Evolutionary conservation across 2,329 filamentous ascomycete species (phyloP).

Genomic region (Xylariaceae sp.): DNA sequence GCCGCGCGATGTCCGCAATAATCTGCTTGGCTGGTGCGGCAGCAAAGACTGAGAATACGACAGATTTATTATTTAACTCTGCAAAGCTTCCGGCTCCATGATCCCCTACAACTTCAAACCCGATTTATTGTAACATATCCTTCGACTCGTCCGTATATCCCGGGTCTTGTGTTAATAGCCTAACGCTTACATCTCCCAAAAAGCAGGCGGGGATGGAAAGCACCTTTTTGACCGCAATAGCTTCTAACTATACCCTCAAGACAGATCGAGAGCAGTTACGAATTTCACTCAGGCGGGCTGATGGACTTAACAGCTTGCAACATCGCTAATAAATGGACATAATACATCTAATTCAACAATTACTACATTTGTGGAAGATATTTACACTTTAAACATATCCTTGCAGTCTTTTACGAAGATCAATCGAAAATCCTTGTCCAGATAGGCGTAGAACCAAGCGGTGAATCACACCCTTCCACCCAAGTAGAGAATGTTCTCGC

Average conservation of each 20-base stretch:
- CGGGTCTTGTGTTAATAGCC: slow-evolving; percentile 39
- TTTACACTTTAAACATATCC: slow-evolving; percentile 1
- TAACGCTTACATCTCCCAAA: slow-evolving; percentile 14
- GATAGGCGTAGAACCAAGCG: not conserved
- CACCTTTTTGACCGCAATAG: too few species aligned
- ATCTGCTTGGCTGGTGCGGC: slow-evolving; percentile 47
- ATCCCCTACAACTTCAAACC: slow-evolving; percentile 37
- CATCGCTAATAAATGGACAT: not conserved
- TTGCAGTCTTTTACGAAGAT: not conserved
- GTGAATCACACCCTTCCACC: slow-evolving; percentile 54
- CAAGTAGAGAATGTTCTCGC: slow-evolving; percentile 61
- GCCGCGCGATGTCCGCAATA: slow-evolving; percentile 47
- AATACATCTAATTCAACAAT: not conserved
- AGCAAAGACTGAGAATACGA: slow-evolving; percentile 46
- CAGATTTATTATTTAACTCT: slow-evolving; percentile 45
- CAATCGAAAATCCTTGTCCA: not conserved
- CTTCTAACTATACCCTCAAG: too few species aligned
- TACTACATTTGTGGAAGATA: not conserved
- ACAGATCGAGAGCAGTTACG: too few species aligned
- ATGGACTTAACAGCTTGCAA: too few species aligned
- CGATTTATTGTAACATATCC: slow-evolving; percentile 29
- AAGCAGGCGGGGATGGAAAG: too few species aligned
- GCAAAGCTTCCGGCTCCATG: slow-evolving; percentile 44
- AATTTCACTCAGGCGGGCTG: too few species aligned
- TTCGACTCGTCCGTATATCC: slow-evolving; percentile 30